These are phyloP conservation scores for Trichophyton mentagrophytes DNA, from an alignment of 2,329 filamentous ascomycete species.

Conservation along the genomic window DNA sequence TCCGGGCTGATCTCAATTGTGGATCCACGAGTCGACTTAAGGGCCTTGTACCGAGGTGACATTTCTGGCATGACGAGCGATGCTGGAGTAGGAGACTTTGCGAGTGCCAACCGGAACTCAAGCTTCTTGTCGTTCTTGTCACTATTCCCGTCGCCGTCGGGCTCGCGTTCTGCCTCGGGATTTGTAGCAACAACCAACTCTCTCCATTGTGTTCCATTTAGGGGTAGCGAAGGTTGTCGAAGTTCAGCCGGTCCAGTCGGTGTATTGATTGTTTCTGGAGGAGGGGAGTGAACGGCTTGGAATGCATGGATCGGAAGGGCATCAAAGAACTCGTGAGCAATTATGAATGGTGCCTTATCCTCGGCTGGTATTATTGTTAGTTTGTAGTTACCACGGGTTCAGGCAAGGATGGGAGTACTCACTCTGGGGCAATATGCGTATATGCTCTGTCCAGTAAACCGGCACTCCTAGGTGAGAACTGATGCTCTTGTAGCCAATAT, in stretches of 20 bases:
- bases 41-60: constrained; percentile 62
- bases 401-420: constrained; percentile 17
- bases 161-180: constrained; percentile 39
- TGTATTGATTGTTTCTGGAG: constrained; percentile 37
- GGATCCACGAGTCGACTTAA: constrained; percentile 55
- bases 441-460: constrained; percentile 84
- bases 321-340: constrained; percentile 98
- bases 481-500: constrained; percentile 58
- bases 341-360: constrained; percentile 72
- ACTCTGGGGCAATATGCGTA: constrained; percentile 66
- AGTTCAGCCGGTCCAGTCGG: constrained; percentile 37
- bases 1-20: constrained; percentile 87
- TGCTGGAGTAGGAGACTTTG: constrained; percentile 64
- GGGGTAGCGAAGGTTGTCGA: constrained; percentile 26
- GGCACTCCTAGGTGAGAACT: constrained; percentile 63
- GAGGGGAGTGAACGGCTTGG: constrained; percentile 52
- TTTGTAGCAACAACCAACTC: constrained; percentile 66
- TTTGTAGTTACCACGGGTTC: not conserved
- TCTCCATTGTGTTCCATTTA: constrained; percentile 55
- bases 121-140: constrained; percentile 40
- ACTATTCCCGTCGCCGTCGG: constrained; percentile 27
- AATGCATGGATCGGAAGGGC: constrained; percentile 94
- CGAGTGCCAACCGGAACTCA: constrained; percentile 78
- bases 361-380: constrained; percentile 35
- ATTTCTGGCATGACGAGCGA: constrained; percentile 73